A percentile compares a stretch with the other conserved stretches of the same genome.
Evolutionary conservation across 1,284 basidiomycete genomes (phyloP).

Genomic region (Heterobasidion occidentale): DNA sequence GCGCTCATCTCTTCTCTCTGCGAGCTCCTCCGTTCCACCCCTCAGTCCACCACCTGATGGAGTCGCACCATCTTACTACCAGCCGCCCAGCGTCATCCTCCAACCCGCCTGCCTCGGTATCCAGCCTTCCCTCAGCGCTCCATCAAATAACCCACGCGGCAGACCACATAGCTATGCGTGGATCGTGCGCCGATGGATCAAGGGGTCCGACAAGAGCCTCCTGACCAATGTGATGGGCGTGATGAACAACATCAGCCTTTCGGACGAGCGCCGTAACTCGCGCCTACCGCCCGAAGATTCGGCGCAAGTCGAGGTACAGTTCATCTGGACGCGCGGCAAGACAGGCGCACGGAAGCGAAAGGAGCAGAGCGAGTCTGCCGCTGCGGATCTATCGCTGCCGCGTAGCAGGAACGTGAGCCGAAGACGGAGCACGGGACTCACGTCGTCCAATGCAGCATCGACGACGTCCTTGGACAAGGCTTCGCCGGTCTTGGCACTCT

Average conservation of each 20-base stretch:
- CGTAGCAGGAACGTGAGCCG: conserved; percentile 11
- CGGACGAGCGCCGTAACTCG: conserved; percentile 11
- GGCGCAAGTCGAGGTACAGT: conserved; percentile 49
- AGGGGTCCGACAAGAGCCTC: conserved; percentile 33
- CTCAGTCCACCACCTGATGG: neutral
- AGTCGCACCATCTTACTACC: conserved; percentile 1
- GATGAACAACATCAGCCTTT: conserved; percentile 14
- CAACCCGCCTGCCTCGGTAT: conserved; percentile 57
- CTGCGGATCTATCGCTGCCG: neutral
- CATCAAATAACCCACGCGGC: conserved; percentile 29
- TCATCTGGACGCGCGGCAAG: conserved; percentile 65
- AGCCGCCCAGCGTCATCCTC: conserved; percentile 6
- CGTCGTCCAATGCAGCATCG: conserved; percentile 18
- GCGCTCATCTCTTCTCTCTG: conserved; percentile 14
- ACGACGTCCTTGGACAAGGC: conserved; percentile 15
- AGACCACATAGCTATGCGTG: conserved; percentile 71
- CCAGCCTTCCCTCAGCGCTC: conserved; percentile 43
- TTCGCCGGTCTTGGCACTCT: conserved; percentile 8
- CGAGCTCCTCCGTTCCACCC: neutral
- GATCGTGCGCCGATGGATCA: conserved; percentile 77
- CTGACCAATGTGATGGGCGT: conserved; percentile 35
- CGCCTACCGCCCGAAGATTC: conserved; percentile 7
- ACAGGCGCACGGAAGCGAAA: conserved; percentile 21
- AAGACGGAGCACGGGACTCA: conserved; percentile 1
- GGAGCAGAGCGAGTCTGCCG: conserved; percentile 2